Evolutionary conservation across 176 grass and related monocot species (phyloP), one percentile per base, ranked within the genome.

Genomic region (Aegilops umbellulata): DNA sequence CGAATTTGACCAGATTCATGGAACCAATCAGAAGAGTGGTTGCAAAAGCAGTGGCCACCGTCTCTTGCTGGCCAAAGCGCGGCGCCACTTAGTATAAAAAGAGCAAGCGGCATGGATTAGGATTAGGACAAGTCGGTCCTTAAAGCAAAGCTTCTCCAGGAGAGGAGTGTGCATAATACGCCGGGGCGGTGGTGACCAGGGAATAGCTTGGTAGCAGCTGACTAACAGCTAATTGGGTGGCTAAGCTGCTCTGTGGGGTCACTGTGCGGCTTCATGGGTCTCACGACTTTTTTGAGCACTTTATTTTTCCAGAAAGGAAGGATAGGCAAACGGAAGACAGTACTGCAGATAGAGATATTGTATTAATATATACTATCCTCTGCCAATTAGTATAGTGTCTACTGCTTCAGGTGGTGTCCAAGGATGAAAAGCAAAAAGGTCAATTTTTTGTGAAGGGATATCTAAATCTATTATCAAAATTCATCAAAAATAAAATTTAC

Each of bases 11-110:
- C 73, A 26, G 1, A 74, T 74, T 30, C 20, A 30, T 53, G 73
- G 73, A 76, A 22, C 73, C 73, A 44, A 75, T 22, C 7, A 76
- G 85, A 77, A 53, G 62, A 70, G 78, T 86, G 36, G 36, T 76
- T 63, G 83, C 78, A 71, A 90, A 90, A 90, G 83, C 64, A 90
- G 14, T 86, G 83, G 88, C 63, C 55, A 19, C 29, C 29, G 16
- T 71, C 20, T 51, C 78, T 39, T 20, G 64, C 51, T 49, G 34
- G 13, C 30, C 79, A 90, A 78, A 83, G 84, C 84, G 69, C 24
- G 25, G 23, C 63, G 78, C 83, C 85, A 19, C 51, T 22, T 35
- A 70, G 2, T 32, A 32, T 32, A 32, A 81, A 69, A 68, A 74
- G 63, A 88, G 46, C 61, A 62, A 65, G 57, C 42, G 66, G 69